Conservation (phyloP, 768 basidiomycete genomes). For the Filobasidium floriforme region DNA sequence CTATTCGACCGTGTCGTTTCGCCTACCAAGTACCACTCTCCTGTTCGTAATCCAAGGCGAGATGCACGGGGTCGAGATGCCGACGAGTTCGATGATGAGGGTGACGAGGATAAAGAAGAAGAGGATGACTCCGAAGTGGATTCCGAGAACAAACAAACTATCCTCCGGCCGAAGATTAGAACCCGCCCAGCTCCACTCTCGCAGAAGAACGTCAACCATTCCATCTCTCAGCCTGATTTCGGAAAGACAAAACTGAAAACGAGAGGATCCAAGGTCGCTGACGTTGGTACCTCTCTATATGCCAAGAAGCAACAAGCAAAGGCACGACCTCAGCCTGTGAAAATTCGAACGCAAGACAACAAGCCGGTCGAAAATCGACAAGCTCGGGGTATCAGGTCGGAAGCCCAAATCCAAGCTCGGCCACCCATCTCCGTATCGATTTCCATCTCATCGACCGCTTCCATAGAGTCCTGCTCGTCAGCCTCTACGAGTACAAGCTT, state of each 20-base stretch:
- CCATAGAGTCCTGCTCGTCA: too few species aligned
- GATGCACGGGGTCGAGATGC: neutral
- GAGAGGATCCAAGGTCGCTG: too few species aligned
- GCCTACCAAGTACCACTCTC: neutral
- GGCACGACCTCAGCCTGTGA: too few species aligned
- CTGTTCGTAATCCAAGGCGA: neutral
- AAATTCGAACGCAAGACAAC: neutral
- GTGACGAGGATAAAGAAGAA: neutral
- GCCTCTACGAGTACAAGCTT: too few species aligned
- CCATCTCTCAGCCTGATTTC: too few species aligned
- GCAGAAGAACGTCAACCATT: too few species aligned
- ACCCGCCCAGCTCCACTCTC: too few species aligned
- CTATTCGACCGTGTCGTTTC: constrained; percentile 23
- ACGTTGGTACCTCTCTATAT: too few species aligned
- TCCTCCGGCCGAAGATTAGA: neutral
- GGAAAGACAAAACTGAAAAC: too few species aligned
- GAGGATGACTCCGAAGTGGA: neutral
- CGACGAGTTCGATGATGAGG: neutral
- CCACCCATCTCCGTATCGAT: neutral
- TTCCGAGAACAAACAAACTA: neutral
- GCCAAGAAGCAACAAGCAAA: too few species aligned
- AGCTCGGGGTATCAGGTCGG: neutral
- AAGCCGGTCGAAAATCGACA: neutral
- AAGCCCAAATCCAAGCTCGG: neutral
- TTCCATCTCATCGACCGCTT: neutral